Base-by-base conservation (phyloP, 1,139 yeast genomes). In the Geotrichum histeridarum region DNA sequence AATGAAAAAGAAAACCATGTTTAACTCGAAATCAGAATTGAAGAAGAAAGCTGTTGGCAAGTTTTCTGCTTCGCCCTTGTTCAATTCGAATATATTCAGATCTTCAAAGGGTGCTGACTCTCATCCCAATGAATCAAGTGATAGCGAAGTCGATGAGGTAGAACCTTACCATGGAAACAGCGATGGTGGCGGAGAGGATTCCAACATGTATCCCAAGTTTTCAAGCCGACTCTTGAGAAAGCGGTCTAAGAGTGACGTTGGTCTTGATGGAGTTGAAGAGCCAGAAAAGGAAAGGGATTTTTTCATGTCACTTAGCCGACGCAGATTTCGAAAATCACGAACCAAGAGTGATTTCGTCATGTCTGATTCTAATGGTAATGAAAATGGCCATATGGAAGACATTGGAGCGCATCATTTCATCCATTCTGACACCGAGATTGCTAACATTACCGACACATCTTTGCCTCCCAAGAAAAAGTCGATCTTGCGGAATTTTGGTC, bases 231-330 rank as follows among this genome's bases (percentile, higher is more conserved):
- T 54, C 37, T 42, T 61, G 44, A 50, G 53, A 35, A 62, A 61
- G 48, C 48, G 64, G 32, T 62, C 64, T 9, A 61, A 58, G 41
- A 61, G 64, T 38, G 63, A 61, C 39, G 59, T 64, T 8, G 64
- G 61, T 12, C 54, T 59, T 9, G 54, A 54, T 11, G 43, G 56
- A 14, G 8, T n/a, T 5, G 38, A 43, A 4, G 47, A 14, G 14
- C 12, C 37, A n/a, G 47, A 22, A 15, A 43, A 43, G 17, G 47
- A 43, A 6, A 31, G 33, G 15, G 44, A 43, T 2, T 43, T 43
- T 32, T 43, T 43, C 27, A 17, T 37, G 11, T 43, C 47, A 6
- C 32, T 43, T 37, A 43, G 37, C 14, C 31, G 30, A 30, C 47
- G 47, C 38, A 43, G 32, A 32, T 18, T 17, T 5, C 31, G 31